phyloP scores from a whole-genome alignment of 1,139 yeast species.

The Scheffersomyces titani region DNA sequence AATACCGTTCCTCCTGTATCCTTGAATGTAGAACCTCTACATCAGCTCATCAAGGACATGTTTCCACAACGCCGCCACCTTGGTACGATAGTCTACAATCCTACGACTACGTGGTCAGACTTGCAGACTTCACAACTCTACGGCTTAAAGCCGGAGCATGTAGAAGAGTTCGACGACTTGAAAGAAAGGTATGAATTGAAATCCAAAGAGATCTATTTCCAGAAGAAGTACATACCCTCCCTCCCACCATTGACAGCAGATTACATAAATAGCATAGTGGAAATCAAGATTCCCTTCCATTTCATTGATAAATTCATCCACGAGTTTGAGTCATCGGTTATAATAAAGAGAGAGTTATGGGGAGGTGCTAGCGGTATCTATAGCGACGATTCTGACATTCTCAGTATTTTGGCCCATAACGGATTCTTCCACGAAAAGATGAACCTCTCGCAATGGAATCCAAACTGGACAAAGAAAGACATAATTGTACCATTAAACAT shows the following conservation, averaged over 20 bases:
- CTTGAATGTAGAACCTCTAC: constrained; percentile 46
- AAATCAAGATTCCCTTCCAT: constrained; percentile 62
- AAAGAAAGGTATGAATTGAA: constrained; percentile 22
- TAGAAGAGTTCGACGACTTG: constrained; percentile 30
- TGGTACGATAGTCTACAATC: constrained; percentile 64
- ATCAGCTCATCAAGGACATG: constrained; percentile 44
- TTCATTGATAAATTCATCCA: constrained; percentile 28
- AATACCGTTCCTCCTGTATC: constrained; percentile 13
- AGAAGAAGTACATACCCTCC: constrained; percentile 35
- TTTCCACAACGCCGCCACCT: constrained; percentile 52
- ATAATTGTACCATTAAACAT: constrained; percentile 22
- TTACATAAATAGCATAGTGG: constrained; percentile 60
- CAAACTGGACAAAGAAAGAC: constrained; percentile 29
- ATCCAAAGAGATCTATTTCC: constrained; percentile 6
- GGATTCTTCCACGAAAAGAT: constrained; percentile 53
- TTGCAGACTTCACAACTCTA: constrained; percentile 38
- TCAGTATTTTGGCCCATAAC: constrained; percentile 71
- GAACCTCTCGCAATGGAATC: constrained; percentile 38
- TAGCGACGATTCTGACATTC: constrained; percentile 89
- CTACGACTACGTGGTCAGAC: constrained; percentile 51
- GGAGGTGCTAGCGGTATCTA: constrained; percentile 80
- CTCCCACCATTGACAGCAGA: constrained; percentile 52
- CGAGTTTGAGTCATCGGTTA: constrained; percentile 35
- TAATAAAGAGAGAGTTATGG: constrained; percentile 66
- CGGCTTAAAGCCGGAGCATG: constrained; percentile 39